Base-by-base conservation (phyloP, 2,329 filamentous ascomycete genomes). In the Plenodomus tracheiphilus region DNA sequence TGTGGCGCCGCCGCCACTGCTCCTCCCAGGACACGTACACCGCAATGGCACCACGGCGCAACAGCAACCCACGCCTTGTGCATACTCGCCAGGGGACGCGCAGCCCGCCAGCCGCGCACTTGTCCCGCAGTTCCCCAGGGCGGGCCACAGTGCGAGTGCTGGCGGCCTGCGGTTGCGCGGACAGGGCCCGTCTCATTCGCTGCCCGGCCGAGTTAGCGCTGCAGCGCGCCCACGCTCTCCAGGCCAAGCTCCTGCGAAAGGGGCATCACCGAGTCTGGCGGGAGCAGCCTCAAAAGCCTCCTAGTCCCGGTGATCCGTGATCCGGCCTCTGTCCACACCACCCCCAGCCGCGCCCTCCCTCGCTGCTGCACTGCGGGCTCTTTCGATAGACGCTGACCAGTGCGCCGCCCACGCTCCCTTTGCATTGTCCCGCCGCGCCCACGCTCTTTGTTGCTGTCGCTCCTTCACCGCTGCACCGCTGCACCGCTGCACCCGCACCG, bases 261-360 rank as follows among this genome's bases (percentile, higher is more conserved):
- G 65, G 62, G 61, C 58, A 59, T 56, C 48, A 58, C 61, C 58
- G 58, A 64, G 58, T 62, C 60, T 60, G 54, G 39, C 43, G 39
- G 46, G 21, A 43, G 38, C 46, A 49, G 46, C 47, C 49, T 51
- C 50, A 59, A 56, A 56, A 54, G 51, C 47, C 38, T 53, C 20
- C 21, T 46, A 43, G 44, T 46, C 57, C 56, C 49, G 46, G 46
- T 28, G 25, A 9, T 18, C 41, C 20, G 19, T 36, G 34, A n/a
- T n/a, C n/a, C n/a, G n/a, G n/a, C n/a, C n/a, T n/a, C n/a, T n/a
- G n/a, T n/a, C n/a, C n/a, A n/a, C n/a, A n/a, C n/a, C n/a, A n/a
- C n/a, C n/a, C n/a, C n/a, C n/a, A n/a, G n/a, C n/a, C n/a, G n/a
- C n/a, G n/a, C n/a, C n/a, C n/a, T n/a, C n/a, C n/a, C n/a, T n/a